Evolutionary conservation across 192 early-diverging fungal species (phyloP), one percentile per base, ranked within the genome.

Genomic region (Rhizophagus clarus): DNA sequence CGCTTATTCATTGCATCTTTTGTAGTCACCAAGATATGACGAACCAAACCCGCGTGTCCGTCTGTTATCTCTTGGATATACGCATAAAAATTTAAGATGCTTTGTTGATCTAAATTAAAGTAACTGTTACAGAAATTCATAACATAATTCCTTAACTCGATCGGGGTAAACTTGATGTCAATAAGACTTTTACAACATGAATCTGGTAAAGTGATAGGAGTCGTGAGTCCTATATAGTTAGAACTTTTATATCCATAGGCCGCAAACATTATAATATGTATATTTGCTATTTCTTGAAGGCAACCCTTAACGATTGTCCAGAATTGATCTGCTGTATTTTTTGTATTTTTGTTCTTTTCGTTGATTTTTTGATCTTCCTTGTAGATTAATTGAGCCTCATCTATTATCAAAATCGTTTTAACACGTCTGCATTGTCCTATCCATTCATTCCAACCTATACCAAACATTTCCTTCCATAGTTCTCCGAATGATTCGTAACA

Each of bases 201-300:
- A 11, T 31, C 20, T 40, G 32, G 51, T 76, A 61, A 24, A 20
- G 1, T 17, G 28, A 62, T 61, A 62, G 49, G 22, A 61, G 61
- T 76, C 10, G 56, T 11, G n/a, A 72, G 9, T 11, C 47, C 71
- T 72, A 3, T 49, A 62, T 6, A 5, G 22, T 76, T 37, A 37
- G 60, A 51, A 76, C 80, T n/a, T 3, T 4, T 22, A 74, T 81
- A 76, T 32, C 72, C 62, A 66, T 81, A 81, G 4, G 61, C 72
- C 0, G 42, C 80, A 74, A 81, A 81, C 61, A 49, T 45, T 22
- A 66, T 56, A 34, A 81, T 72, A 11, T 74, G 2, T 20, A 56
- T 26, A 32, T 7, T 74, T 47, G 47, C 7, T 7, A 37, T 1
- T 34, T 75, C 24, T 12, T 80, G 67, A 40, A 72, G 64, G 17